A percentile compares a stretch with the other conserved stretches of the same genome.
Evolutionary conservation across 805 yeast genomes (phyloP).

Genomic region (Suhomyces tanzawaensis): DNA sequence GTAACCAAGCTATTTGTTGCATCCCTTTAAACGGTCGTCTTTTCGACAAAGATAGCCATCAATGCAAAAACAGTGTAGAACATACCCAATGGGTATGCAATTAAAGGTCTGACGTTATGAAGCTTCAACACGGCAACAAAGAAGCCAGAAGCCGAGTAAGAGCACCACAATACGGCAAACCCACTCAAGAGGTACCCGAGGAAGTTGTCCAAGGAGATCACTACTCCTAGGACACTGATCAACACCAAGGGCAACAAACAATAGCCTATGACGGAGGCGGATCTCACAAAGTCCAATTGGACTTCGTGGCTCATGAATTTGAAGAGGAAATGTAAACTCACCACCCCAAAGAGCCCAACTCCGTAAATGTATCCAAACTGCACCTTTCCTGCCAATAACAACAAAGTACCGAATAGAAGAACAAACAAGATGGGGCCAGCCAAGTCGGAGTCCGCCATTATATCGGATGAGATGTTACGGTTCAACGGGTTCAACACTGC

Average conservation of each 20-base stretch:
- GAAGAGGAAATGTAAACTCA: constrained; percentile 79
- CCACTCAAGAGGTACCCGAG: constrained; percentile 70
- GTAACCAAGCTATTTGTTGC: too few relatives aligned
- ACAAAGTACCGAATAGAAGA: constrained; percentile 76
- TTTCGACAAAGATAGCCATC: constrained; percentile 83
- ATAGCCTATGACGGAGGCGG: constrained; percentile 92
- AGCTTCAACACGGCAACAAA: constrained; percentile 82
- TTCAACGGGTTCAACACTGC: constrained; percentile 82
- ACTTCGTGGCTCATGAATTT: constrained; percentile 77
- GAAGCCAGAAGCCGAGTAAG: constrained; percentile 89
- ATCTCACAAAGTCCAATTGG: constrained; percentile 57
- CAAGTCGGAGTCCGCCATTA: constrained; percentile 81
- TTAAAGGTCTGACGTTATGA: constrained; percentile 80
- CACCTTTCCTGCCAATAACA: constrained; percentile 85
- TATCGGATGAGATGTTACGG: constrained; percentile 60
- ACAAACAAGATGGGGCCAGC: constrained; percentile 95
- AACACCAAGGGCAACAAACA: constrained; percentile 87
- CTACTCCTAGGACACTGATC: constrained; percentile 68
- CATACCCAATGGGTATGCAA: constrained; percentile 90
- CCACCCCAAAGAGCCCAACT: constrained; percentile 86
- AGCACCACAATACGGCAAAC: constrained; percentile 81
- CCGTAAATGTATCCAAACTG: constrained; percentile 98
- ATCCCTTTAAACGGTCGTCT: too few relatives aligned
- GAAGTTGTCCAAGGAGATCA: constrained; percentile 64
- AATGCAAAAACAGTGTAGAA: constrained; percentile 93